Evolutionary conservation across 257 asterid genomes (phyloP).

Genomic region (Paraleonurus japonicus): DNA sequence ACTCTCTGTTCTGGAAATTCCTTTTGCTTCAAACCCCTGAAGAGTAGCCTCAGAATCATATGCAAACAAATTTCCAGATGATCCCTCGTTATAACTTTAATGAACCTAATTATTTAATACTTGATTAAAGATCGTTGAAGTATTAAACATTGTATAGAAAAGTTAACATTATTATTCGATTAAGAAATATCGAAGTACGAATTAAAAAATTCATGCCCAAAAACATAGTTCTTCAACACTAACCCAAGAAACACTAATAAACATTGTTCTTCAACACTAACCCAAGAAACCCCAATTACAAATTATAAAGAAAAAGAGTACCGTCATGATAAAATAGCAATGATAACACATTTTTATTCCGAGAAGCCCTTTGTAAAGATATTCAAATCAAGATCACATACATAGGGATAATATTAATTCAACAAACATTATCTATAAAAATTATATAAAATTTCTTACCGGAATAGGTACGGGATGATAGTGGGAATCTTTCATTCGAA

Average conservation of each 20-base stretch:
- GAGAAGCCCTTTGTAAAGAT: constrained; percentile 14
- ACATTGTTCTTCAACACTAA: neutral
- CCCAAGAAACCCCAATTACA: neutral
- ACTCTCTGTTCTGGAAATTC: constrained; percentile 53
- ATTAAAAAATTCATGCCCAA: too few relatives aligned
- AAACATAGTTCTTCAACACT: too few relatives aligned
- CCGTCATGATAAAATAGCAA: constrained; percentile 53
- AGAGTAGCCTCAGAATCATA: constrained; percentile 68
- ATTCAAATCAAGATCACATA: neutral
- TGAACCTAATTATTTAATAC: too few relatives aligned
- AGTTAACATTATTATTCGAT: too few relatives aligned
- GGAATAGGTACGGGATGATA: constrained; percentile 24
- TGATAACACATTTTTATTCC: constrained; percentile 44
- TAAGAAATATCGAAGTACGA: too few relatives aligned
- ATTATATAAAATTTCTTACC: constrained; percentile 10
- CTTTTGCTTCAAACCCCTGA: constrained; percentile 84
- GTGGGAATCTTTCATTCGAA: constrained; percentile 42
- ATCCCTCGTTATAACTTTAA: too few relatives aligned
- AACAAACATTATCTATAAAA: neutral
- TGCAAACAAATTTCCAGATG: neutral
- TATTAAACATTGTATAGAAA: too few relatives aligned
- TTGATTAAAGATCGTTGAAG: too few relatives aligned
- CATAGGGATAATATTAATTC: neutral
- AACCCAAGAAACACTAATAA: too few relatives aligned
- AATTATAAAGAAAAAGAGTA: constrained; percentile 14